Evolutionary conservation across 164 flowering plant genomes (phyloP).

Genomic region (Liriodendron chinense): DNA sequence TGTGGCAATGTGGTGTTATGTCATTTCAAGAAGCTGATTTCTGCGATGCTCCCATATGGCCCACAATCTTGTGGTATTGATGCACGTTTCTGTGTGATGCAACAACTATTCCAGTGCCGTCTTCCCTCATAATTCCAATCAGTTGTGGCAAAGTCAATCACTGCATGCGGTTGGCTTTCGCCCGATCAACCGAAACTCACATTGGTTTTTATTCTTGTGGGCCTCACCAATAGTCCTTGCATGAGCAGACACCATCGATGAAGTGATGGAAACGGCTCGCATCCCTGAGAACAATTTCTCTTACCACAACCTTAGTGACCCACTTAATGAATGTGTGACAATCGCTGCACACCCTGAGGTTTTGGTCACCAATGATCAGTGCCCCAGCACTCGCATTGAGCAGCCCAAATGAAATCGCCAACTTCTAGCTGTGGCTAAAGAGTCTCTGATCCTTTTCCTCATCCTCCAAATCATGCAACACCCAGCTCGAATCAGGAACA

Average conservation of each 20-base stretch:
- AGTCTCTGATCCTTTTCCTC: constrained; percentile 53
- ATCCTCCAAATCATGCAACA: constrained; percentile 70
- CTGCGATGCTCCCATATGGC: no score
- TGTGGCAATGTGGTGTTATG: no score
- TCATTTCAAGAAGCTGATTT: no score
- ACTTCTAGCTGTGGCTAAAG: constrained; percentile 54
- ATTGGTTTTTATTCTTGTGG: not conserved
- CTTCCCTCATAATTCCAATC: no score
- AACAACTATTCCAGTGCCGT: no score
- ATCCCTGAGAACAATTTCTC: constrained; percentile 64
- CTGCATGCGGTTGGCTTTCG: no score
- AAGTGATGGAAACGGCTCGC: constrained; percentile 64
- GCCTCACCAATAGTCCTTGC: constrained; percentile 59
- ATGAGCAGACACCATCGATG: constrained; percentile 53
- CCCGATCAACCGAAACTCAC: not conserved
- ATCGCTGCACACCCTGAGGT: constrained; percentile 58
- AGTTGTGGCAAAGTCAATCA: no score
- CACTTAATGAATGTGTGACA: constrained; percentile 59
- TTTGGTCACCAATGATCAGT: constrained; percentile 58
- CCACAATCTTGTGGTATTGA: no score
- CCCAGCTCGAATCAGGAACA: constrained; percentile 53
- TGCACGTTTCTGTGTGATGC: no score
- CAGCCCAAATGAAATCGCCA: constrained; percentile 68
- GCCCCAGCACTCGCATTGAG: constrained; percentile 57
- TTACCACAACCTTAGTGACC: constrained; percentile 46